phyloP scores from a whole-genome alignment of 169 alveolate genomes.

The Perkinsus chesapeaki region DNA sequence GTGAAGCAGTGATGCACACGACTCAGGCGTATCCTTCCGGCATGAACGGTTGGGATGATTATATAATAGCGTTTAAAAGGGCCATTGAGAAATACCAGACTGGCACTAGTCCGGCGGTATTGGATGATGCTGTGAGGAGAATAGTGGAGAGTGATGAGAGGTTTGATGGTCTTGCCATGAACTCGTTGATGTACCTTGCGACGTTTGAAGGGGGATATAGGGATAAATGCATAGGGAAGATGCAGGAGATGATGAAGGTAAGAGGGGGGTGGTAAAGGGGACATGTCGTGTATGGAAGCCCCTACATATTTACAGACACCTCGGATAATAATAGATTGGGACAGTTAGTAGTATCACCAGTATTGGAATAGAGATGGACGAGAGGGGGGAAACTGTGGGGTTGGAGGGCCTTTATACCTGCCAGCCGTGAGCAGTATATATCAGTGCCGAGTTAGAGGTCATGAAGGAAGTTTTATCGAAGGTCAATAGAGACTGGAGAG shows the following conservation, averaged over 20 bases:
- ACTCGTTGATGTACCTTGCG: neutral
- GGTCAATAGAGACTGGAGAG: too few species aligned
- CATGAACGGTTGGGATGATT: neutral
- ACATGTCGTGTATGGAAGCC: neutral
- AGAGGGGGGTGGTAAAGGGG: neutral
- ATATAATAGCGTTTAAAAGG: neutral
- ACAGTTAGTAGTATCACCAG: too few species aligned
- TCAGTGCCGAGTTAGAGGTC: too few species aligned
- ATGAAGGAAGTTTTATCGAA: too few species aligned
- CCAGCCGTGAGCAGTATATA: too few species aligned
- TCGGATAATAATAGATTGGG: too few species aligned
- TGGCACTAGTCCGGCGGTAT: neutral
- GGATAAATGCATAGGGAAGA: neutral
- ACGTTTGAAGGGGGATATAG: neutral
- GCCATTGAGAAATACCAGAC: neutral
- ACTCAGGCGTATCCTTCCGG: neutral
- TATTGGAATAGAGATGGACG: too few species aligned
- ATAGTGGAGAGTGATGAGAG: neutral
- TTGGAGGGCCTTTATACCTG: too few species aligned
- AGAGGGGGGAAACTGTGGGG: too few species aligned
- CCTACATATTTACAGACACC: too few species aligned
- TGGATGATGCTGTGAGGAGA: neutral
- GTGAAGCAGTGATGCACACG: too few species aligned
- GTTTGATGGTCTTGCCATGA: neutral
- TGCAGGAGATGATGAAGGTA: neutral